Base-by-base conservation (phyloP, 2,329 filamentous ascomycete species). In the Alternaria atra region DNA sequence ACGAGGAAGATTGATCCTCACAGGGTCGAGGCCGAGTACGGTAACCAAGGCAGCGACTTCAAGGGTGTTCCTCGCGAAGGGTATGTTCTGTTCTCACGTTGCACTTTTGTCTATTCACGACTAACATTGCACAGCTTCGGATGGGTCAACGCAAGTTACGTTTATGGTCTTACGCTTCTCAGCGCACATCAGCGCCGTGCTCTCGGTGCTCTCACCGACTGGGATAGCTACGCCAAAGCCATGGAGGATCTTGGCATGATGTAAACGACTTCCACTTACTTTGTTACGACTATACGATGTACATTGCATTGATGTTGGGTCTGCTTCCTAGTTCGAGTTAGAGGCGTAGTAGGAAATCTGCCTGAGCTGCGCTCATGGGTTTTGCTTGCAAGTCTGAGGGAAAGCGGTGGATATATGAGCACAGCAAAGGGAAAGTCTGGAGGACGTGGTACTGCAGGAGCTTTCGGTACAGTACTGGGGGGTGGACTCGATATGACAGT, bases 71-170 rank as follows among this genome's bases (percentile, higher is more conserved):
- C 94, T 55, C 93, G 92, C 71, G 94, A 98, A 88, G 94, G 94
- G 93, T 97, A 83, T 86, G 91, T 88, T 15, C n/a, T 15, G 4
- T 25, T 7, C 12, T 34, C 7, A 2, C 6, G 20, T 20, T 20
- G 2, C 20, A 39, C 17, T 13, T 17, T 32, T 23, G 17, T 50
- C 8, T 8, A 9, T 52, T 17, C 6, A 34, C 44, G 61, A 58
- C 76, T 80, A 71, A 80, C 56, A 20, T 3, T 4, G 6, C 17
- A 10, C 55, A 97, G 94, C 59, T 99, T 99, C 76, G 95, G 94
- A 53, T 99, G 95, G 95, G 95, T 98, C 73, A 99, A 99, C 77
- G 94, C 95, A 73, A 97, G 94, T 77, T 99, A 97, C 77, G 91
- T 98, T 58, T 96, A 96, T 75, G 95, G 94, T 40, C 84, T 98